Evolutionary conservation across 257 asterid genomes (phyloP).

Genomic region (Nicotiana tabacum): DNA sequence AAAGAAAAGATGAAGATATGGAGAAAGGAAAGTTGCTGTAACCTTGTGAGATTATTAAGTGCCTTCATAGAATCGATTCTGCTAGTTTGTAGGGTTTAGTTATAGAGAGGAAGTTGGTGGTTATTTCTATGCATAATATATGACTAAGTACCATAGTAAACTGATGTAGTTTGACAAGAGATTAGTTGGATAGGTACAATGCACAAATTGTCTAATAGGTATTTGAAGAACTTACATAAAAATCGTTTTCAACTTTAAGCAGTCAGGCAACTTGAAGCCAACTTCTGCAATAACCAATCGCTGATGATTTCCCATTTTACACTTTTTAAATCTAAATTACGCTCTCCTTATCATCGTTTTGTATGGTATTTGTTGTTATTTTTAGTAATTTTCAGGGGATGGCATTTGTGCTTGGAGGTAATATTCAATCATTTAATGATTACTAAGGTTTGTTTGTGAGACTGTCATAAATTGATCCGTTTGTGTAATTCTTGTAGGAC

Average conservation of each 20-base stretch:
- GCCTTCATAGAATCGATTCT: neutral
- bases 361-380: neutral
- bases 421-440: neutral
- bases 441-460: neutral
- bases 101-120: neutral
- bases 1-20: neutral
- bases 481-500: constrained; percentile 38
- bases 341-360: neutral
- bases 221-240: neutral
- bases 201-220: neutral
- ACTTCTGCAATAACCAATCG: neutral
- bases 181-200: neutral
- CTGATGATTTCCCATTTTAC: neutral
- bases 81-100: neutral
- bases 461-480: constrained; percentile 10
- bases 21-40: neutral
- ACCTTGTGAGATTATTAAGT: neutral
- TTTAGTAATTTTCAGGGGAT: neutral
- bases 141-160: neutral
- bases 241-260: neutral
- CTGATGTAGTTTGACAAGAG: neutral
- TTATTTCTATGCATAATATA: neutral
- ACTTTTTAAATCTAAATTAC: neutral
- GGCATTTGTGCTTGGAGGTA: neutral
- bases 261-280: constrained; percentile 1